Base-by-base conservation (phyloP, 2,329 filamentous ascomycete species). In the Colletotrichum brevisporum region DNA sequence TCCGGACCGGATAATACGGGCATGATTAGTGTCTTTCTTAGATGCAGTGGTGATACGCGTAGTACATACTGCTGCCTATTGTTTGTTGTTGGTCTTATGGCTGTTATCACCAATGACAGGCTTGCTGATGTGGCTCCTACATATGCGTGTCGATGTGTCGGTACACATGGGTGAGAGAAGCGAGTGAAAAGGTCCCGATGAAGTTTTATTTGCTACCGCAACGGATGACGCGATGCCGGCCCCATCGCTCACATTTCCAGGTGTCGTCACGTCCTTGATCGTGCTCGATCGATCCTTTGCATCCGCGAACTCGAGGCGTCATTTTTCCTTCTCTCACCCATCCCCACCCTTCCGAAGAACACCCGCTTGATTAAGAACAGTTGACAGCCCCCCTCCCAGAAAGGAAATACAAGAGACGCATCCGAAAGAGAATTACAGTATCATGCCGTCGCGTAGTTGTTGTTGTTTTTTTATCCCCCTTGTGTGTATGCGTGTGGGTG, bases 251-350 rank as follows among this genome's bases (percentile, higher is more conserved):
- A 36, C 55, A 51, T 69, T 69, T 69, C 67, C 67, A 69, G 67
- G 67, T 69, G 69, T 70, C 67, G 67, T 68, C 67, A 70, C 67
- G 67, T 70, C 31, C 67, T 56, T 70, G 67, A 70, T 70, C 67
- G 67, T 70, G 67, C 67, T 70, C 67, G 67, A 70, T 69, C 67
- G 16, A 47, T 66, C 67, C 67, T 48, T 50, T 70, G 67, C 67
- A 61, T 58, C 67, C 63, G 67, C 63, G 62, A 69, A 66, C 67
- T 43, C 67, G 41, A 70, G 36, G n/a, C 63, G 64, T 70, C 67
- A 70, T 62, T 50, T 53, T 63, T 54, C 31, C 10, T 10, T 10
- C 31, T 9, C 10, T 10, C 8, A 8, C 31, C 31, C 2, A 9
- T 39, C n/a, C 26, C 16, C 15, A 18, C 5, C 26, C 45, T 16